Base-by-base conservation (phyloP, 352 stramenopile species). In the Thalassiosira gravida region DNA sequence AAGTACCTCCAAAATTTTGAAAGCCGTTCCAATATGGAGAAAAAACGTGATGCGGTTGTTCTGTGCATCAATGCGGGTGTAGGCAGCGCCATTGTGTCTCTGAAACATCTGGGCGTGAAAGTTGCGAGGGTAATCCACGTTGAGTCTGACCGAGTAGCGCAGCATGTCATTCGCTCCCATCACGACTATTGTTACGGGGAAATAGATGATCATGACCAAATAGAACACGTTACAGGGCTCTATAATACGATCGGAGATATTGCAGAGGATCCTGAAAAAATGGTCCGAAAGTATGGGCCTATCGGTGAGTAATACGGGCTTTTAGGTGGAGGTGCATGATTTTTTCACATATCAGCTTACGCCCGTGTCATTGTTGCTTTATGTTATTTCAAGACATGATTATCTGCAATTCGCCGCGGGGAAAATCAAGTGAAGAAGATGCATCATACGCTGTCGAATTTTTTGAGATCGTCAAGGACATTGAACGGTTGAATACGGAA, bases 11-110 rank as follows among this genome's bases (percentile, higher is more conserved):
- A 35, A 55, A 46, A 25, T 49, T 32, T 77, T 24, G 29, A 55
- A 25, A 25, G 18, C 25, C 35, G 50, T 47, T 66, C 53, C 2
- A 24, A 55, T 35, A 25, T 58, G 18, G 75, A 27, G 37, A 30
- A 32, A 68, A 76, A 68, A 53, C 46, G 50, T 25, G n/a, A 44
- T 63, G 76, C 73, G 44, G 78, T 88, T 16, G 73, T 91, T 13
- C 42, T 91, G 18, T 81, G 86, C 64, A 67, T 86, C 32, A 88
- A 90, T 87, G 74, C 52, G 52, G 85, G 82, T 30, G 67, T 90
- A 59, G 85, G 82, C 18, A 68, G 67, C 52, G 80, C 52, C 1
- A 62, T 80, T 30, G 67, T 90, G 0, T 65, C 66, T 25, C 57
- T 91, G 39, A 91, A 91, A 61, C 56, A 76, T 16, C 50, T 87